Base-by-base conservation (phyloP, 1,284 basidiomycete species). In the Cystobasidium slooffiae region DNA sequence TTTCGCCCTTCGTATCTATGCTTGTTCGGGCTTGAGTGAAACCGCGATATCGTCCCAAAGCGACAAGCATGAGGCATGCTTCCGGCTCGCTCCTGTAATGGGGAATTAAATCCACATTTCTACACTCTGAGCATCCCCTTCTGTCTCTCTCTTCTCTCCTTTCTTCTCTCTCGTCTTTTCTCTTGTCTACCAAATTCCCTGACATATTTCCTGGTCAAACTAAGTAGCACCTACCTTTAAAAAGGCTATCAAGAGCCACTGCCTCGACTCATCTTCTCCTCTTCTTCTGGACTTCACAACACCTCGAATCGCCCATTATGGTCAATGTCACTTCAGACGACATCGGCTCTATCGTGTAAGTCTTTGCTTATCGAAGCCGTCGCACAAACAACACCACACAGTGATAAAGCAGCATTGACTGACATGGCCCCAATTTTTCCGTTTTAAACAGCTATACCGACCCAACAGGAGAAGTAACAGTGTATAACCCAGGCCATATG, bases 401-500 rank as follows among this genome's bases (percentile, higher is more conserved):
- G 14, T 2, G 24, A 31, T 14, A 8, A 20, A 53, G 1, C 18
- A 56, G 6, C 49, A 51, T 56, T 10, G 3, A 44, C 64, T 52
- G 6, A 67, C 46, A 20, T 37, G 8, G 31, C 31, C 14, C 49
- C 39, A 6, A 4, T 16, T 2, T 6, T 62, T 22, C 41, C 22
- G 43, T 18, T 18, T 51, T 20, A 16, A 14, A 24, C 68, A 69
- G 68, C 46, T 31, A 41, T 10, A 69, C 68, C 22, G 56, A 55
- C 24, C 52, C 44, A 16, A 24, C 39, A 39, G 68, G 68, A 31
- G 55, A 55, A 47, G 68, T 59, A 18, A 61, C 56, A 20, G 18
- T 69, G 56, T 69, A 69, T 46, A 69, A 69, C 37, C 68, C 68
- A 49, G 68, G 68, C 46, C 37, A 69, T 37, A 69, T 69, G 68